Evolutionary conservation across 257 asterid species (phyloP).

Genomic region (Ehretia macrophylla): DNA sequence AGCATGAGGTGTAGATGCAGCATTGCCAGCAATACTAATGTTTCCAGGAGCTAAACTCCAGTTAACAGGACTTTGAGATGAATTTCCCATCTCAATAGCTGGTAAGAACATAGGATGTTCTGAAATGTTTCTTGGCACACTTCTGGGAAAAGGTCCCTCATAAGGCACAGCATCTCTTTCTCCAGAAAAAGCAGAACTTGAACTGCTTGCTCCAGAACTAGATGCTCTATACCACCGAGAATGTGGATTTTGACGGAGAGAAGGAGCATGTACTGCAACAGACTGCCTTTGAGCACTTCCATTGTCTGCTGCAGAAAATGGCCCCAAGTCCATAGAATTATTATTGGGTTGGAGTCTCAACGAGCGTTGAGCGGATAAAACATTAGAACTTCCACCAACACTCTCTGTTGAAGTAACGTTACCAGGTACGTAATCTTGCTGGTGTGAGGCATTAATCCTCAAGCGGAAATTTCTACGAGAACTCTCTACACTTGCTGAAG

Average conservation of each 20-base stretch:
- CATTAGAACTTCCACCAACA: slow-evolving; percentile 30
- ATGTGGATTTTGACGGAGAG: slow-evolving; percentile 37
- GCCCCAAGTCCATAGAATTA: slow-evolving; percentile 29
- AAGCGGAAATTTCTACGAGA: slow-evolving; percentile 57
- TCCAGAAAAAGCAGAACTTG: slow-evolving; percentile 26
- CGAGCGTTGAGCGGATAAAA: slow-evolving; percentile 36
- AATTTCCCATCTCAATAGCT: slow-evolving; percentile 41
- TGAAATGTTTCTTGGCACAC: slow-evolving; percentile 57
- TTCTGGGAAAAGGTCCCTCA: slow-evolving; percentile 38
- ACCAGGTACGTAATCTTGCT: slow-evolving; percentile 35
- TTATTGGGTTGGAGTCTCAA: slow-evolving; percentile 38
- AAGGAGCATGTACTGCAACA: slow-evolving; percentile 28
- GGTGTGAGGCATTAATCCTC: slow-evolving; percentile 56
- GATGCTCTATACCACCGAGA: slow-evolving; percentile 57
- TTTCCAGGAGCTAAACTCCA: slow-evolving; percentile 48
- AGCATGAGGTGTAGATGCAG: slow-evolving; percentile 41
- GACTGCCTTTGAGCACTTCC: slow-evolving; percentile 28
- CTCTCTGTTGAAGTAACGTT: slow-evolving; percentile 26
- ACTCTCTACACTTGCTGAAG: slow-evolving; percentile 38
- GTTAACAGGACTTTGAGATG: slow-evolving; percentile 44
- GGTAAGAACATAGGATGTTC: slow-evolving; percentile 74
- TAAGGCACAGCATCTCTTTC: slow-evolving; percentile 24
- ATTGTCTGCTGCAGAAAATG: slow-evolving; percentile 36
- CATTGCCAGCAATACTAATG: slow-evolving; percentile 33
- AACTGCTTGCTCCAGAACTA: slow-evolving; percentile 41